Conservation (phyloP, 2,329 filamentous ascomycete species). For the Blumeria hordei region DNA sequence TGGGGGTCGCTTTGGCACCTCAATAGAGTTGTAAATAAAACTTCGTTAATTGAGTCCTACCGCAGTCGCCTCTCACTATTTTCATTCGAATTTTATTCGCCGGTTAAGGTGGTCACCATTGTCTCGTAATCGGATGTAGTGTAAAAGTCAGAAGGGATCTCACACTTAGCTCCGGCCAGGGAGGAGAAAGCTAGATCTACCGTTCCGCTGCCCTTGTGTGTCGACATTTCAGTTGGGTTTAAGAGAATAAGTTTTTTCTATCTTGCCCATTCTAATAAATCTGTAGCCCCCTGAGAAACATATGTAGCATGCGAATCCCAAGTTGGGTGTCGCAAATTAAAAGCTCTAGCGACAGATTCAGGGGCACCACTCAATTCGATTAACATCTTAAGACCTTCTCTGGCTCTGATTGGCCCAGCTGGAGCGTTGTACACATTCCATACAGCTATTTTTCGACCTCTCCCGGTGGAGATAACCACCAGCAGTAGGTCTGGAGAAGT, state of each 20-base stretch:
- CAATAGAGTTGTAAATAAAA: not conserved
- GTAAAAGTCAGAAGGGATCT: not conserved
- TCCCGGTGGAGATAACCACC: not conserved
- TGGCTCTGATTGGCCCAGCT: not conserved
- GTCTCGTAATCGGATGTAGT: not conserved
- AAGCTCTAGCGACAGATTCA: not conserved
- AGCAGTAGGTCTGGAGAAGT: not conserved
- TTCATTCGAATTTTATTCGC: not conserved
- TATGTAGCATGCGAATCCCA: not conserved
- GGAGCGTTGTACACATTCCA: not conserved
- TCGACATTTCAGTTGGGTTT: too few species aligned
- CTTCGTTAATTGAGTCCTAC: not conserved
- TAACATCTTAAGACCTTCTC: not conserved
- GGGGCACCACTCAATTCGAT: not conserved
- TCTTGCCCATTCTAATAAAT: not conserved
- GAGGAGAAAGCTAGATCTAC: not conserved
- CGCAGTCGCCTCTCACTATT: not conserved
- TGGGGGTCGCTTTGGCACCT: too few species aligned
- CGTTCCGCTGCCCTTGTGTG: not conserved
- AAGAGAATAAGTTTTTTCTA: too few species aligned
- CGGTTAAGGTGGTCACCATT: not conserved
- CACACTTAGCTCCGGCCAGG: not conserved
- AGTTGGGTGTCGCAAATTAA: not conserved
- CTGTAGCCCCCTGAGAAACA: not conserved
- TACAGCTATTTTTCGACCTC: not conserved